Base-by-base conservation (phyloP, 257 asterid species). In the Gentiana straminea region DNA sequence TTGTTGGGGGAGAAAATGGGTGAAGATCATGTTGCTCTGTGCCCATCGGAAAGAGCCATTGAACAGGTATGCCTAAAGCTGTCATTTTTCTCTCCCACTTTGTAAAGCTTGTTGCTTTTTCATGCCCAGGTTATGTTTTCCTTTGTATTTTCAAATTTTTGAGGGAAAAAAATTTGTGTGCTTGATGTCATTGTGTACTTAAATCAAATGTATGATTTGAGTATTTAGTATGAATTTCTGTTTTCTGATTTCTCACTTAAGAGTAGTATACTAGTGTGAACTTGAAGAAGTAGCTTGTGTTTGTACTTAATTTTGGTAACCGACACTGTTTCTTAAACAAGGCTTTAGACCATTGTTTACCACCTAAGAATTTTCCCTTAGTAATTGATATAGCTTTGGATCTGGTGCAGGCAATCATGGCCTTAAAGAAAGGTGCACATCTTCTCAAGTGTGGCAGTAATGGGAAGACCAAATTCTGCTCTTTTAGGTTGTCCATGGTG, bases 381-480 rank as follows among this genome's bases (percentile, higher is more conserved):
- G 5, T 50, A 2, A 43, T 47, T 8, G 24, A 24, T 24, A 24
- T 38, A 9, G 4, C 49, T 11, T 63, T 24, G 46, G 12, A 57
- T 45, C 7, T 55, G 57, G 39, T 62, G 56, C 81, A 78, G 84
- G 79, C 84, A 63, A 74, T 78, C 66, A 71, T 78, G 51, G 67
- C 77, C 33, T 58, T 78, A 68, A 78, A 74, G 76, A 78, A 78
- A 72, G 84, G 84, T 37, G 74, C 81, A 10, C 74, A 74, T 67
- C 79, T 78, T 63, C 57, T 78, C 52, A 75, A 68, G 69, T 74
- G 64, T 52, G 65, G 76, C 48, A 69, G 76, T 62, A 68, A 73
- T 63, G 84, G 84, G 48, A 78, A 78, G 63, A 80, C 76, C 44
- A 78, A 78, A 69, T 74, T 78, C 58, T 74, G 80, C 59, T 77